Evolutionary conservation across 176 grass and related monocot species (phyloP).

Genomic region (sorghum (Sorghum bicolor)): Sorghum_bicolor_NCBIv3 NC_012879.2:3569001-3569500

Average conservation of each 20-base stretch:
- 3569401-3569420: conserved; percentile 62
- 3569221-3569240: conserved; percentile 9
- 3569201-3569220: neutral
- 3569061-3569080: neutral
- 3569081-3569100: too few species aligned
- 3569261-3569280: neutral
- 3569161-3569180: conserved; percentile 5
- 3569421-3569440: conserved; percentile 39
- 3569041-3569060: neutral
- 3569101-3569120: neutral
- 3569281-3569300: conserved; percentile 43
- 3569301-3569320: conserved; percentile 45
- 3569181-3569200: neutral
- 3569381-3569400: conserved; percentile 84
- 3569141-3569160: conserved; percentile 4
- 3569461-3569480: neutral
- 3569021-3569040: neutral
- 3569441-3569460: neutral
- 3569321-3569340: conserved; percentile 29
- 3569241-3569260: neutral
- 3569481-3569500: neutral
- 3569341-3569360: conserved; percentile 21
- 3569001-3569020: neutral
- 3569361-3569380: conserved; percentile 85
- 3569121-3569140: neutral